Conservation (phyloP, 177 flowering plant species). For the Vitis hybrid region DNA sequence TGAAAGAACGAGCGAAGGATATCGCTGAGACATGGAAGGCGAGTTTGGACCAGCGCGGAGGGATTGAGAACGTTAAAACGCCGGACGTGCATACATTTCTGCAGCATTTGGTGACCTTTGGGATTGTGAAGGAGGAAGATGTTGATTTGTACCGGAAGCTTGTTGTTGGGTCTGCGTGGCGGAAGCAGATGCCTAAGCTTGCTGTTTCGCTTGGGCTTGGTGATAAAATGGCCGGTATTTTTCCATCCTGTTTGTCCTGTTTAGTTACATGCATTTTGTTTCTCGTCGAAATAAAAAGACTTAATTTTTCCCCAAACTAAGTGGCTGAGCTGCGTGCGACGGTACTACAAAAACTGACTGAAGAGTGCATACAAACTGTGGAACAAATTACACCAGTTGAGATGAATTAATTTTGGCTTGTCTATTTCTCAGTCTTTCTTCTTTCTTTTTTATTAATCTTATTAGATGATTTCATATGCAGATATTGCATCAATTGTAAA, state of each 20-base stretch:
- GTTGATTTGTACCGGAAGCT: slow-evolving; percentile 67
- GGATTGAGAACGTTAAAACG: slow-evolving; percentile 89
- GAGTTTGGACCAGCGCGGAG: slow-evolving; percentile 84
- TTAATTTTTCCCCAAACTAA: too few relatives aligned
- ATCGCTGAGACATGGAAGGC: slow-evolving; percentile 83
- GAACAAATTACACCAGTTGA: too few relatives aligned
- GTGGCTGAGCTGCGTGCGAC: too few relatives aligned
- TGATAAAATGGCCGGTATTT: slow-evolving; percentile 74
- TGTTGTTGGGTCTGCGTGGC: slow-evolving; percentile 82
- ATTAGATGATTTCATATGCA: too few relatives aligned
- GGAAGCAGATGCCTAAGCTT: slow-evolving; percentile 95
- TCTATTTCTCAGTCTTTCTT: too few relatives aligned
- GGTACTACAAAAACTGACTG: too few relatives aligned
- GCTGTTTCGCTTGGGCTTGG: slow-evolving; percentile 82
- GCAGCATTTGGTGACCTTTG: slow-evolving; percentile 85
- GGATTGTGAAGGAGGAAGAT: slow-evolving; percentile 72
- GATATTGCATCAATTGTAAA: too few relatives aligned
- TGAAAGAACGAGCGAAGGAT: slow-evolving; percentile 58
- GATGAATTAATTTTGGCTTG: too few relatives aligned
- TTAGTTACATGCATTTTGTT: not conserved
- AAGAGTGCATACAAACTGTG: too few relatives aligned
- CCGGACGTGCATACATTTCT: slow-evolving; percentile 90
- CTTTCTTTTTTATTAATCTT: too few relatives aligned
- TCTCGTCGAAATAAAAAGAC: not conserved
- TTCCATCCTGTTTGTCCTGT: not conserved